A percentile compares a stretch with the other conserved stretches of the same genome.
These are phyloP conservation scores for Ambispora gerdemannii DNA, from an alignment of 192 early-diverging fungal species.

Conservation along the genomic window DNA sequence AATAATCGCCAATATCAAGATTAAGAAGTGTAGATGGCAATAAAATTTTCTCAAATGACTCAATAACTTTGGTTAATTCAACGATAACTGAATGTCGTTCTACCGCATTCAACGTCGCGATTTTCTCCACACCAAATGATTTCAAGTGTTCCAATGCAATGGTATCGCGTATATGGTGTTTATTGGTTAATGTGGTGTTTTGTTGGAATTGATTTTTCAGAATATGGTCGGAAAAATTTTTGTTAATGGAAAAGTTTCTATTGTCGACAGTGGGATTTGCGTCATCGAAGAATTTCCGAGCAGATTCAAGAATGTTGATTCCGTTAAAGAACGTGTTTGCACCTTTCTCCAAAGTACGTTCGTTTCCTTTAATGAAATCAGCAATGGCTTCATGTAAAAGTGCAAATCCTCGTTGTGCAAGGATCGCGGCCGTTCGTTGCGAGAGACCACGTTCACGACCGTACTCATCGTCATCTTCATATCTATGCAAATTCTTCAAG, in stretches of 20 bases:
- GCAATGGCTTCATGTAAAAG: background rate
- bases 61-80: background rate
- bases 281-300: background rate
- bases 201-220: background rate
- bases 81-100: background rate
- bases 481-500: background rate
- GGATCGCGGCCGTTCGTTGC: background rate
- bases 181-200: background rate
- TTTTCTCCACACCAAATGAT: background rate
- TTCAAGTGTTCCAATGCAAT: background rate
- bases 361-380: background rate
- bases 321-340: background rate
- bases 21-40: background rate
- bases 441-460: background rate
- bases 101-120: background rate
- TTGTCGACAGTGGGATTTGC: background rate
- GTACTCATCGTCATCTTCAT: background rate
- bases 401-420: background rate
- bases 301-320: background rate
- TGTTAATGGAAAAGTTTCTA: background rate
- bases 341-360: background rate
- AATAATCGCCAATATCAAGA: background rate
- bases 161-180: background rate
- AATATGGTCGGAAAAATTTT: background rate
- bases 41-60: background rate